A percentile compares a stretch with the other conserved stretches of the same genome.
Evolutionary conservation across 768 basidiomycete species (phyloP).

Genomic region (Rubroboletus satanas): DNA sequence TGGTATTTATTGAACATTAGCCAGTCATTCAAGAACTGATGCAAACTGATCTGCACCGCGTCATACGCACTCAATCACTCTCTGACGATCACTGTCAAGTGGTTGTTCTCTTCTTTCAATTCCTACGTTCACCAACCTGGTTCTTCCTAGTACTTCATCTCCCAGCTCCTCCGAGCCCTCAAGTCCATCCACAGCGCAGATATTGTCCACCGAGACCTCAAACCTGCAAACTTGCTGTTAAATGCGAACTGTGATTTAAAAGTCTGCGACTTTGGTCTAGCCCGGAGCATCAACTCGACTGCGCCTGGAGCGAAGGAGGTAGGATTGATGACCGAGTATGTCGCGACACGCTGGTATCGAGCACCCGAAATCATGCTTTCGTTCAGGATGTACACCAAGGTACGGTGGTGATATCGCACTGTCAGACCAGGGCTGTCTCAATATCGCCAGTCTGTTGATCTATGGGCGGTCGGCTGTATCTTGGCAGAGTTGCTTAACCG

Average conservation of each 20-base stretch:
- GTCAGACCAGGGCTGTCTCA: conserved; percentile 4
- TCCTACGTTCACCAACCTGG: neutral
- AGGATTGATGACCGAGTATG: conserved; percentile 78
- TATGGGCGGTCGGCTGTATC: conserved; percentile 74
- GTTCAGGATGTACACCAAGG: conserved; percentile 86
- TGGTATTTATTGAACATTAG: conserved; percentile 4
- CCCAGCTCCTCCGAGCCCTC: conserved; percentile 80
- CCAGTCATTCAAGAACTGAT: conserved; percentile 82
- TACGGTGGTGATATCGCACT: conserved; percentile 19
- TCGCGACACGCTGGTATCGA: conserved; percentile 90
- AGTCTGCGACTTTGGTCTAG: conserved; percentile 86
- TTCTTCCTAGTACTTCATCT: conserved; percentile 64
- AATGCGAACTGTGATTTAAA: conserved; percentile 90
- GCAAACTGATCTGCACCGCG: conserved; percentile 89
- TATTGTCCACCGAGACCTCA: conserved; percentile 74
- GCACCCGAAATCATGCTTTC: conserved; percentile 95
- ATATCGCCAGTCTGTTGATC: conserved; percentile 53
- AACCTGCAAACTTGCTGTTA: conserved; percentile 83
- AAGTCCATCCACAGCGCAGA: conserved; percentile 88
- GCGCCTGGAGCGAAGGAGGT: conserved; percentile 55
- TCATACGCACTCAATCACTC: conserved; percentile 85
- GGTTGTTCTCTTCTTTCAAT: conserved; percentile 11
- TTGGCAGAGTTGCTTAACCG: conserved; percentile 80
- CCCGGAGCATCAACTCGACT: conserved; percentile 57
- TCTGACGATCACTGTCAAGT: conserved; percentile 89